These are phyloP conservation scores for Collybia sp. DNA, from an alignment of 768 basidiomycete species.

Conservation along the genomic window DNA sequence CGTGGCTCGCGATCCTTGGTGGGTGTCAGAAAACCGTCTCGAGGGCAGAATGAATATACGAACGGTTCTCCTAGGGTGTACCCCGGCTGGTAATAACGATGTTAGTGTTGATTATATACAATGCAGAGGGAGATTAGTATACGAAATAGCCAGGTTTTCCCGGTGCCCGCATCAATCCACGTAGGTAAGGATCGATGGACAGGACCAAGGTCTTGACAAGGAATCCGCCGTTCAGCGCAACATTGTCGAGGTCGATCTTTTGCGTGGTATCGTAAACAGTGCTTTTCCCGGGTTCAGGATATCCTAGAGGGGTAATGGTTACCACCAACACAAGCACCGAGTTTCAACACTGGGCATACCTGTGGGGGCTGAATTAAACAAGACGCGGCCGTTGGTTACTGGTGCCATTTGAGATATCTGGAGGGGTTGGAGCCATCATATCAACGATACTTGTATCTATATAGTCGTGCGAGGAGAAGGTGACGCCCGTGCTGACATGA, in stretches of 20 bases:
- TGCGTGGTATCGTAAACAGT: slow-evolving; percentile 30
- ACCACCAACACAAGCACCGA: not conserved
- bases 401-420: not conserved
- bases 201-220: slow-evolving; percentile 40
- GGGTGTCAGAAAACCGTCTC: not conserved
- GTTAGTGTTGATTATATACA: not conserved
- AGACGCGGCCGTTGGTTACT: not conserved
- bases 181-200: slow-evolving; percentile 41
- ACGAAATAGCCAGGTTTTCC: slow-evolving; percentile 14
- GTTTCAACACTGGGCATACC: not conserved
- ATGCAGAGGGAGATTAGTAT: not conserved
- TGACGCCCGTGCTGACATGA: no score
- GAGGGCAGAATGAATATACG: not conserved
- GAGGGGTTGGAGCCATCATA: no score
- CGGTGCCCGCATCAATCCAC: slow-evolving; percentile 28
- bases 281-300: slow-evolving; percentile 31
- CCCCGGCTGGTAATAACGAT: slow-evolving; percentile 4
- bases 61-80: slow-evolving; percentile 19
- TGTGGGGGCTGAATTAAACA: not conserved
- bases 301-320: slow-evolving; percentile 9
- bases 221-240: slow-evolving; percentile 30
- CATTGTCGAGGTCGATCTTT: slow-evolving; percentile 38
- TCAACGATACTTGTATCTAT: no score
- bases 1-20: slow-evolving; percentile 11
- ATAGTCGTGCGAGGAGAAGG: no score